A percentile compares a stretch with the other conserved stretches of the same genome.
Conservation (phyloP, 2,329 filamentous ascomycete genomes). For the Xylaria multiplex region DNA sequence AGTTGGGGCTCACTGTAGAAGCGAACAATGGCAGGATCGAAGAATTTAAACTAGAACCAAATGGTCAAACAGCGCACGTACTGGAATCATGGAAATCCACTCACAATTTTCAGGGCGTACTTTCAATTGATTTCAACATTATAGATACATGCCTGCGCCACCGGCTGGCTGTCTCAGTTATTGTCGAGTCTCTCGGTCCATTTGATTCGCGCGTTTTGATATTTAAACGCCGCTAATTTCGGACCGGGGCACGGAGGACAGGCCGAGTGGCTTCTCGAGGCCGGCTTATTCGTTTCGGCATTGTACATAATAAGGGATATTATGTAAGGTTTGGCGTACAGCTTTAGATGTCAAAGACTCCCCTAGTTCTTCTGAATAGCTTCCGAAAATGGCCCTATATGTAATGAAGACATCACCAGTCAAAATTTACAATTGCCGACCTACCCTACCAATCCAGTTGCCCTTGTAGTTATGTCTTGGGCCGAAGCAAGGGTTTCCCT, state of each 20-base stretch:
- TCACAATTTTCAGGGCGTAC: slow-evolving; percentile 19
- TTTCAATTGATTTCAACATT: slow-evolving; percentile 17
- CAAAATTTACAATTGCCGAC: no score
- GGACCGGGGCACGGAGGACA: slow-evolving; percentile 13
- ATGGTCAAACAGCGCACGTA: slow-evolving; percentile 9
- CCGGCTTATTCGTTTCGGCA: slow-evolving; percentile 5
- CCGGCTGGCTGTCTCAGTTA: background rate
- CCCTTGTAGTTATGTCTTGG: no score
- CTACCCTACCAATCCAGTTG: no score
- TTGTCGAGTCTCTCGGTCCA: slow-evolving; percentile 16
- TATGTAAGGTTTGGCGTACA: no score
- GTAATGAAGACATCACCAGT: no score
- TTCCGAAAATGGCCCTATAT: no score
- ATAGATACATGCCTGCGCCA: slow-evolving; percentile 7
- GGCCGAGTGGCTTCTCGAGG: background rate
- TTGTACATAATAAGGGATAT: background rate
- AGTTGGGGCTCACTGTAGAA: background rate
- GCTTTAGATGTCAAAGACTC: no score
- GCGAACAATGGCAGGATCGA: slow-evolving; percentile 4
- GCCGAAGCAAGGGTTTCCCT: background rate
- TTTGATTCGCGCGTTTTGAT: slow-evolving; percentile 7
- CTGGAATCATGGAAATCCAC: background rate
- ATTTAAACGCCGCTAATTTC: slow-evolving; percentile 10
- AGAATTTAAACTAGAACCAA: slow-evolving; percentile 21
- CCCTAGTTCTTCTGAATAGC: no score